A percentile compares a stretch with the other conserved stretches of the same genome.
phyloP scores from a whole-genome alignment of 2,329 filamentous ascomycete species.

The Arthroderma sp. region DNA sequence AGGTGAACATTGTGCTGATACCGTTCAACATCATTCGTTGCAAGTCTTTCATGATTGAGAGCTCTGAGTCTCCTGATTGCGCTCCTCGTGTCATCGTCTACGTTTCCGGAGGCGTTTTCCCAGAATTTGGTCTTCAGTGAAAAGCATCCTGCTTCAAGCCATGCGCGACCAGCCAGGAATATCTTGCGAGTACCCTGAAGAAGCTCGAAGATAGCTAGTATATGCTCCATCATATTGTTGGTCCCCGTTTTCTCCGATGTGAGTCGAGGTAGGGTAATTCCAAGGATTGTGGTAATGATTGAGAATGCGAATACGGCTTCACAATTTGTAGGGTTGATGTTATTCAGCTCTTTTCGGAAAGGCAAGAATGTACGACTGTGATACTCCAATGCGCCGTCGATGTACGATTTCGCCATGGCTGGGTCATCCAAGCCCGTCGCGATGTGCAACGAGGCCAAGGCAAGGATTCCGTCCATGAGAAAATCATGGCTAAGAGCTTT shows the following conservation, averaged over 20 bases:
- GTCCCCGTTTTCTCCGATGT: slow-evolving; percentile 18
- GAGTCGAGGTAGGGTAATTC: slow-evolving; percentile 23
- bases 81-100: slow-evolving; percentile 16
- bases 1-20: slow-evolving; percentile 19
- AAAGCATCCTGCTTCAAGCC: slow-evolving; percentile 41
- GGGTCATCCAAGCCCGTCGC: slow-evolving; percentile 20
- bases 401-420: slow-evolving; percentile 19
- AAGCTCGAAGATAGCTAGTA: slow-evolving; percentile 23
- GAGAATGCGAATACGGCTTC: slow-evolving; percentile 27
- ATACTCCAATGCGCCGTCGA: slow-evolving; percentile 25
- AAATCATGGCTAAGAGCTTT: slow-evolving; percentile 29
- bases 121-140: slow-evolving; percentile 32
- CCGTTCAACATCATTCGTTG: slow-evolving; percentile 13
- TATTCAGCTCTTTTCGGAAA: slow-evolving; percentile 22
- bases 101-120: slow-evolving; percentile 16
- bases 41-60: slow-evolving; percentile 18
- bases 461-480: slow-evolving; percentile 29
- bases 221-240: slow-evolving; percentile 23
- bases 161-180: slow-evolving; percentile 18
- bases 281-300: slow-evolving; percentile 23
- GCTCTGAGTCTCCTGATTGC: slow-evolving; percentile 18
- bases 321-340: slow-evolving; percentile 23
- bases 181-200: slow-evolving; percentile 25
- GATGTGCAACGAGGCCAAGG: slow-evolving; percentile 28
- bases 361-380: slow-evolving; percentile 23